Conservation (phyloP, 2,329 filamentous ascomycete genomes). For the Penicillium sp. region DNA sequence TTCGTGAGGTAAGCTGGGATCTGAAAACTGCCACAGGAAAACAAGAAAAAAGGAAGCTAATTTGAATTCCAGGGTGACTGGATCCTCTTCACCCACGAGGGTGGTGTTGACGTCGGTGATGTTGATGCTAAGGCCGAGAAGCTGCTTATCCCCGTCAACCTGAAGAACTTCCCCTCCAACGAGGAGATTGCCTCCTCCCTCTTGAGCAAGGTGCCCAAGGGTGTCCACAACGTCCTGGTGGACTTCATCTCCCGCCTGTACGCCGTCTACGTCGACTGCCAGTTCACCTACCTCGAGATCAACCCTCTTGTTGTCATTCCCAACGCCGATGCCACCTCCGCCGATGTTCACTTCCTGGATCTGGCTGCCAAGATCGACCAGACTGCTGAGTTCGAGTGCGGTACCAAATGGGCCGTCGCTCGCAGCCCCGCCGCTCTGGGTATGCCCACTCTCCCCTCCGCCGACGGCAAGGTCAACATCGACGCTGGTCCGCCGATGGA, state of each 20-base stretch:
- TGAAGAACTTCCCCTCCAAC: slow-evolving; percentile 92
- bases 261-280: slow-evolving; percentile 98
- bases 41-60: slow-evolving; percentile 11
- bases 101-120: slow-evolving; percentile 99
- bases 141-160: slow-evolving; percentile 94
- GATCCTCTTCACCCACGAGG: slow-evolving; percentile 99
- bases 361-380: slow-evolving; percentile 98
- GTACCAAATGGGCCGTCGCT: slow-evolving; percentile 97
- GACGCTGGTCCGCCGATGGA: slow-evolving; percentile 98
- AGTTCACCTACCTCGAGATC: slow-evolving; percentile 99
- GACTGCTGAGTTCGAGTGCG: slow-evolving; percentile 98
- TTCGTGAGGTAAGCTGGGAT: slow-evolving; percentile 82
- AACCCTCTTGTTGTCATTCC: slow-evolving; percentile 98
- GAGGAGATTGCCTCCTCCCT: slow-evolving; percentile 83
- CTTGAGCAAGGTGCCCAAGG: slow-evolving; percentile 89
- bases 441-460: slow-evolving; percentile 65
- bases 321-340: slow-evolving; percentile 87
- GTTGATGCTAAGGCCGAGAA: slow-evolving; percentile 99
- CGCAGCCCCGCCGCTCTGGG: slow-evolving; percentile 87
- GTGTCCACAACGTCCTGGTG: slow-evolving; percentile 95
- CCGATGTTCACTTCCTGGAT: slow-evolving; percentile 96
- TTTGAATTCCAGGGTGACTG: slow-evolving; percentile 76
- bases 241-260: slow-evolving; percentile 99
- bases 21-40: not conserved
- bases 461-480: slow-evolving; percentile 78